Conservation (phyloP, 768 basidiomycete genomes). For the Lenzites betulinus region DNA sequence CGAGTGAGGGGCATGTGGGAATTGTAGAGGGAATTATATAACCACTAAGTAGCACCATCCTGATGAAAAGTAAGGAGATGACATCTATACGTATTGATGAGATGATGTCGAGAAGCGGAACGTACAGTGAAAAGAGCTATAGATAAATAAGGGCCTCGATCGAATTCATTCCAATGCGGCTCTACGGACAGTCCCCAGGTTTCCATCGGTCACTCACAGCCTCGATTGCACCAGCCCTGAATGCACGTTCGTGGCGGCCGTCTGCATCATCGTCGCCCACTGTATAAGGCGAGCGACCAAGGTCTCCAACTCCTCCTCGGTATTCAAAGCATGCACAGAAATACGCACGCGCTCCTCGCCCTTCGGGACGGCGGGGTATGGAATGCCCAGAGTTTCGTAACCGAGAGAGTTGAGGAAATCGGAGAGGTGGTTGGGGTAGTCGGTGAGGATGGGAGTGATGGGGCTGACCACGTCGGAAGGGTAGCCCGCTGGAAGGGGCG, state of each 20-base stretch:
- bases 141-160: too few species aligned
- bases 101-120: too few species aligned
- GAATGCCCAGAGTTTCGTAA: conserved; percentile 15
- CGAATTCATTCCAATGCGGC: too few species aligned
- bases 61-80: too few species aligned
- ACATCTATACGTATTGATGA: too few species aligned
- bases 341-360: conserved; percentile 24
- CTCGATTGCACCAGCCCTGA: background rate
- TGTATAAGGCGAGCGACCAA: conserved; percentile 9
- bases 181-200: too few species aligned
- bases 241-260: background rate
- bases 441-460: conserved; percentile 19
- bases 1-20: too few species aligned
- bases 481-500: conserved; percentile 8
- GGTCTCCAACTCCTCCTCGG: conserved; percentile 30
- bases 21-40: too few species aligned
- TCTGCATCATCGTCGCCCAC: conserved; percentile 14
- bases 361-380: conserved; percentile 19
- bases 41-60: too few species aligned
- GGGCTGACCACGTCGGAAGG: conserved; percentile 12
- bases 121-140: too few species aligned
- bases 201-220: background rate
- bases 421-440: conserved; percentile 11
- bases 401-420: conserved; percentile 14
- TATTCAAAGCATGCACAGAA: conserved; percentile 20